Percentiles rank a stretch among this genome's conserved stretches.
phyloP scores from a whole-genome alignment of 306 rosid genomes.

The Arachis stenosperma region DNA sequence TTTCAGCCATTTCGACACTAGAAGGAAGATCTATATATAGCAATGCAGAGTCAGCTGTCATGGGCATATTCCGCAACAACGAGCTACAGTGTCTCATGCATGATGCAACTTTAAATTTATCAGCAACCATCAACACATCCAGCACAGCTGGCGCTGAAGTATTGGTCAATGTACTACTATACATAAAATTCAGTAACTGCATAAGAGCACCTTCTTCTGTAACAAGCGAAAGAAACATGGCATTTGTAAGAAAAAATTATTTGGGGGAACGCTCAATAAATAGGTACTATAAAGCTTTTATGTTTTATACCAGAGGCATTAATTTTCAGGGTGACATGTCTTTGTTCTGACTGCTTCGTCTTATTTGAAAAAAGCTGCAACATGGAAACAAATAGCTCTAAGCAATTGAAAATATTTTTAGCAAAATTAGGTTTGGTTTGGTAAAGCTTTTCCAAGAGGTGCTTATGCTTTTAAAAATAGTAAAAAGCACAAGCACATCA shows the following conservation, averaged over 20 bases:
- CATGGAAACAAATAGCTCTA: conserved; percentile 27
- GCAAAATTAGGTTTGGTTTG: background rate
- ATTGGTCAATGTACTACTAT: conserved; percentile 65
- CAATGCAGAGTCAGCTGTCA: conserved; percentile 97
- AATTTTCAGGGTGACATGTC: conserved; percentile 84
- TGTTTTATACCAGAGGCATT: conserved; percentile 75
- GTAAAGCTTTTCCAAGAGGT: no score
- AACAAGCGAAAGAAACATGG: conserved; percentile 34
- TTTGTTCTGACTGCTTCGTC: conserved; percentile 95
- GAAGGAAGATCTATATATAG: conserved; percentile 94
- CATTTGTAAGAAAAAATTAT: conserved; percentile 28
- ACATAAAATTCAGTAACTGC: conserved; percentile 98
- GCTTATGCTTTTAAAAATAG: no score
- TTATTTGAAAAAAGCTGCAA: conserved; percentile 91
- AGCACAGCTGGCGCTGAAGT: conserved; percentile 80
- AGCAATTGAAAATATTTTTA: conserved; percentile 16
- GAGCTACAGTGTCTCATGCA: conserved; percentile 94
- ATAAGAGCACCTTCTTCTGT: conserved; percentile 97
- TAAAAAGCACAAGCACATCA: no score
- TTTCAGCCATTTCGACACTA: conserved; percentile 93
- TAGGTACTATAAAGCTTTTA: background rate
- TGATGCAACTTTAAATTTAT: conserved; percentile 96
- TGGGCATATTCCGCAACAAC: conserved; percentile 65
- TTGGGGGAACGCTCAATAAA: conserved; percentile 1
- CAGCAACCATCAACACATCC: conserved; percentile 98